phyloP scores from a whole-genome alignment of 176 grass and related monocot species.

The Hordeum marinum region DNA sequence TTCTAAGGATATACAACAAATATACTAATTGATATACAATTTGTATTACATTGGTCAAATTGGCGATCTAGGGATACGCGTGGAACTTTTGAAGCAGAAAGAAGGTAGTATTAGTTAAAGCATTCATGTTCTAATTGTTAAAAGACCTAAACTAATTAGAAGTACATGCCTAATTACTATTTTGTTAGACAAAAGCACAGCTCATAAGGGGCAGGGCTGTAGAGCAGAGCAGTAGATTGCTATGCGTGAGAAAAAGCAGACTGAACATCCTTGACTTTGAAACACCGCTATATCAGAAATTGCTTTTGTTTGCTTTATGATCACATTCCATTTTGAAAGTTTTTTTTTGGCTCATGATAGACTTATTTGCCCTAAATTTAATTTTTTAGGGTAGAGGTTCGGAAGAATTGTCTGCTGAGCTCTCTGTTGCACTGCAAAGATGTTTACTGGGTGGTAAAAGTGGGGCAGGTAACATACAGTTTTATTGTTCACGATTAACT shows the following conservation, averaged over 20 bases:
- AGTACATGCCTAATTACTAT: not conserved
- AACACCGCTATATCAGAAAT: not conserved
- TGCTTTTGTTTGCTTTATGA: not conserved
- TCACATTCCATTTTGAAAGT: not conserved
- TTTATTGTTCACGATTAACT: not conserved
- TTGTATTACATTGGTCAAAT: too few species aligned
- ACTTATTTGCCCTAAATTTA: conserved; percentile 20
- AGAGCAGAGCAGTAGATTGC: not conserved
- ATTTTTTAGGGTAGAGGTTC: conserved; percentile 74
- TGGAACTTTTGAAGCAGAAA: too few species aligned
- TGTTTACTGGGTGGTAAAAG: conserved; percentile 91
- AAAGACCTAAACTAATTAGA: not conserved
- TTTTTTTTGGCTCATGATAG: conserved; percentile 9
- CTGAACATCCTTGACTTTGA: not conserved
- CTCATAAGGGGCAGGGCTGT: not conserved
- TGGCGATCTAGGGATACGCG: too few species aligned
- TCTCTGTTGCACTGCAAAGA: conserved; percentile 72
- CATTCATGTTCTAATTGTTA: not conserved
- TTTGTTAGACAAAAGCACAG: not conserved
- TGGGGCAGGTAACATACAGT: conserved; percentile 59
- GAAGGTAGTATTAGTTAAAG: not conserved
- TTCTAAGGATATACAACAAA: too few species aligned
- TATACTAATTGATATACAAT: too few species aligned
- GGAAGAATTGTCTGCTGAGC: conserved; percentile 75
- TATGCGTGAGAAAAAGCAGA: not conserved